These are phyloP conservation scores for Plasmodium cynomolgi DNA, from an alignment of 169 alveolate genomes.

Conservation along the genomic window DNA sequence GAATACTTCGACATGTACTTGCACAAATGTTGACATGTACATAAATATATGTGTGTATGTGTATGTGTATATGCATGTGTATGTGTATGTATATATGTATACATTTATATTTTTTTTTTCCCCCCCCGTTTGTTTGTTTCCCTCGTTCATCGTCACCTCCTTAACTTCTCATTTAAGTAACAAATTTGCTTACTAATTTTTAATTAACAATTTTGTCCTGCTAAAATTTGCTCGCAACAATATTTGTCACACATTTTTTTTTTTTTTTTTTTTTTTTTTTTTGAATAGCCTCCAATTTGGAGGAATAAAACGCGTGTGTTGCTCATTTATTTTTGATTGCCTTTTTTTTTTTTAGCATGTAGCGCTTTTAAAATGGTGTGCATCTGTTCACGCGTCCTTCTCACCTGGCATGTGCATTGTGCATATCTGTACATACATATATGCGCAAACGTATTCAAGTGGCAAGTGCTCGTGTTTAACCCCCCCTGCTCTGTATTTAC, in stretches of 20 bases:
- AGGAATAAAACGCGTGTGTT: neutral
- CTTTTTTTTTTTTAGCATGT: neutral
- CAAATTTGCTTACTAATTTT: neutral
- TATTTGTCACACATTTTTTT: neutral
- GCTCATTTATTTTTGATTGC: neutral
- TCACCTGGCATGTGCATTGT: neutral
- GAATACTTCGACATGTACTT: conserved; percentile 81
- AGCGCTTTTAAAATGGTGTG: neutral
- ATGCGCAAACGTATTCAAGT: neutral
- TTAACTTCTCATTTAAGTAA: neutral
- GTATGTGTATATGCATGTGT: conserved; percentile 10
- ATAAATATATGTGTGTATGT: neutral
- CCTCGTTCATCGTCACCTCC: neutral
- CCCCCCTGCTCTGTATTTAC: neutral
- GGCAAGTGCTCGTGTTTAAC: neutral
- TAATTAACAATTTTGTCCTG: neutral
- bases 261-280: neutral
- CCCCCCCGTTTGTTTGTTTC: neutral
- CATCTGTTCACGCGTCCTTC: neutral
- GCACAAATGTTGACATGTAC: neutral
- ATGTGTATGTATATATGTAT: conserved; percentile 4
- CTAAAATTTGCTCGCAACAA: neutral
- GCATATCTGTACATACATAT: neutral
- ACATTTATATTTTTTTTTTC: neutral
- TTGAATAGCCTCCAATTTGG: neutral